A percentile compares a stretch with the other conserved stretches of the same genome.
Evolutionary conservation across 345 rosid genomes (phyloP).

Genomic region (Laguncularia racemosa): DNA sequence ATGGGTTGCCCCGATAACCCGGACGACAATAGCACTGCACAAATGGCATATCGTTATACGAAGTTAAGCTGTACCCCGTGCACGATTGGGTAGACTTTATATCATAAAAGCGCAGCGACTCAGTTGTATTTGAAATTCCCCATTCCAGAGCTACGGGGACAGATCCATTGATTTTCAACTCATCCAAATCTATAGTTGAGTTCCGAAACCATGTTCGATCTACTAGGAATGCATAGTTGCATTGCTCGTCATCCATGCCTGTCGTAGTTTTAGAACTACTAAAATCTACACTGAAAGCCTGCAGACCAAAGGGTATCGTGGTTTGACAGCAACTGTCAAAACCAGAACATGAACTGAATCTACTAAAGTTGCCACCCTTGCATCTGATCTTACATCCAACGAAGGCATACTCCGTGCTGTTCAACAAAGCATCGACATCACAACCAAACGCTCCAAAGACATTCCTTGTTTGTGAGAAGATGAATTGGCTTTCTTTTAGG

Average conservation of each 20-base stretch:
- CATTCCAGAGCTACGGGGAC: not conserved
- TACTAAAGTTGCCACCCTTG: not conserved
- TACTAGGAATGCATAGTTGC: not conserved
- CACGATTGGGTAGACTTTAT: too few relatives aligned
- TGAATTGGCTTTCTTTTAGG: conserved; percentile 1
- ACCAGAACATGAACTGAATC: not conserved
- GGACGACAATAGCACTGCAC: not conserved
- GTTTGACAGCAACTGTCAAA: not conserved
- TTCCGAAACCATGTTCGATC: not conserved
- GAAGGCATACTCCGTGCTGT: not conserved
- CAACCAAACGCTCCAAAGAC: not conserved
- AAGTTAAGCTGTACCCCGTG: not conserved
- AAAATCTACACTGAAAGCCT: conserved; percentile 3
- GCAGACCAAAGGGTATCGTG: not conserved
- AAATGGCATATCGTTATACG: not conserved
- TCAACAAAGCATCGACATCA: not conserved
- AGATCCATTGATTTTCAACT: not conserved
- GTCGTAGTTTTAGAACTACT: not conserved
- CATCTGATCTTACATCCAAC: conserved; percentile 1
- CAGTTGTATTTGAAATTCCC: not conserved
- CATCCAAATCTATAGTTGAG: not conserved
- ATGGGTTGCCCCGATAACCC: conserved; percentile 6
- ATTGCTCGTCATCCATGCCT: not conserved
- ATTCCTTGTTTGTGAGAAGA: not conserved
- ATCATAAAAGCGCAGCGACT: not conserved